Conservation (phyloP, 1,284 basidiomycete genomes). For the Dichomitus squalens region DNA sequence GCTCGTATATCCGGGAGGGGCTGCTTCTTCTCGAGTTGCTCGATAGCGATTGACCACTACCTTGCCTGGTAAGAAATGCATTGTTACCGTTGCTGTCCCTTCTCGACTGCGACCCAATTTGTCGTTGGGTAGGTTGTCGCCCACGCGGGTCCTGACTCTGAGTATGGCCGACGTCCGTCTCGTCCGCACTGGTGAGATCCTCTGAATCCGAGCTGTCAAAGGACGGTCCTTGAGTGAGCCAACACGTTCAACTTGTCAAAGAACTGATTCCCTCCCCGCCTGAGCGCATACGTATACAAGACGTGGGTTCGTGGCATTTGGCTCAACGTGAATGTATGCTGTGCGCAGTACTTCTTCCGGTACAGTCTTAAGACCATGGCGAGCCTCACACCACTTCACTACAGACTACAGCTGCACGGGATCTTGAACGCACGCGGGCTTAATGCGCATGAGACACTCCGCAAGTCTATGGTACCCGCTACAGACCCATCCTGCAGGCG, state of each 20-base stretch:
- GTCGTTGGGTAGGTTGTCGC: slow-evolving; percentile 35
- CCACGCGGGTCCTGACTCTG: slow-evolving; percentile 40
- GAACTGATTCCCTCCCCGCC: no score
- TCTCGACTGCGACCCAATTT: slow-evolving; percentile 13
- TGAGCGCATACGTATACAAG: no score
- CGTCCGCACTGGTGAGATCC: slow-evolving; percentile 42
- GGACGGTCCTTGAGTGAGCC: background rate
- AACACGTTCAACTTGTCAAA: background rate
- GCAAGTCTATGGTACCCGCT: no score
- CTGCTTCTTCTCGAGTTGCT: slow-evolving; percentile 30
- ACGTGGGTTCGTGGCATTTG: no score
- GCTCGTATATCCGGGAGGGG: slow-evolving; percentile 26
- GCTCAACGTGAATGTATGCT: no score
- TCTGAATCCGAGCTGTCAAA: slow-evolving; percentile 48
- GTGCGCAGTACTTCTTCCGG: no score
- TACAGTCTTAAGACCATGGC: no score
- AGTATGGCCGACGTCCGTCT: slow-evolving; percentile 42
- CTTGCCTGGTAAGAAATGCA: slow-evolving; percentile 17
- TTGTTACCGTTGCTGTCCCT: slow-evolving; percentile 7
- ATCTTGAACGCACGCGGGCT: no score
- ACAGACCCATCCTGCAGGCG: no score
- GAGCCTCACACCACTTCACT: no score
- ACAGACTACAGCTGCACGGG: no score
- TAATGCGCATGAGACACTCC: no score
- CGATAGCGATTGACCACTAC: slow-evolving; percentile 18